A percentile compares a stretch with the other conserved stretches of the same genome.
These are phyloP conservation scores for Tubosaeta sp. DNA, from an alignment of 768 basidiomycete genomes.

Conservation along the genomic window DNA sequence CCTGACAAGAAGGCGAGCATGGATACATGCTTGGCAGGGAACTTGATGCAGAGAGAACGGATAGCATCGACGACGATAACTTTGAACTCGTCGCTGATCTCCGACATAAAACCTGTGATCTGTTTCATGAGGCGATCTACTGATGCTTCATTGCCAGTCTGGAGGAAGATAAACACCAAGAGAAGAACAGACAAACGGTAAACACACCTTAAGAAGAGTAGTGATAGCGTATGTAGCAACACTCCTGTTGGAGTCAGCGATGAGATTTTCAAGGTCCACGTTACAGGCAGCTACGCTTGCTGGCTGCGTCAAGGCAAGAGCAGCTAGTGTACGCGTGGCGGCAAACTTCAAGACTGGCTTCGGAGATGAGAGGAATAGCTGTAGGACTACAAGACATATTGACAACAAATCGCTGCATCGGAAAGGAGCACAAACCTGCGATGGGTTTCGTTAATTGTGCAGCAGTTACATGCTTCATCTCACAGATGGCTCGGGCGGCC, in stretches of 20 bases:
- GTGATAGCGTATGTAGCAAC: slow-evolving; percentile 99
- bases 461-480: slow-evolving; percentile 81
- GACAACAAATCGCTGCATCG: neutral
- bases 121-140: slow-evolving; percentile 99
- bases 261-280: slow-evolving; percentile 93
- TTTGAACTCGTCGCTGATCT: slow-evolving; percentile 99
- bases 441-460: slow-evolving; percentile 84
- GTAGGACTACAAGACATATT: slow-evolving; percentile 58
- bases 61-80: slow-evolving; percentile 99
- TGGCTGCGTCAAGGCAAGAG: slow-evolving; percentile 84
- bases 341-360: slow-evolving; percentile 96
- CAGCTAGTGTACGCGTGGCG: slow-evolving; percentile 90
- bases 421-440: slow-evolving; percentile 53
- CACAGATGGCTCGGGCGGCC: slow-evolving; percentile 95
- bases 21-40: slow-evolving; percentile 92
- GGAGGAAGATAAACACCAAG: slow-evolving; percentile 9
- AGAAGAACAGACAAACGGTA: neutral
- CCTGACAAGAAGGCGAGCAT: slow-evolving; percentile 98
- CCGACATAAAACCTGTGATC: slow-evolving; percentile 97
- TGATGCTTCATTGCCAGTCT: slow-evolving; percentile 99
- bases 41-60: slow-evolving; percentile 96
- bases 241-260: slow-evolving; percentile 91
- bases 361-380: slow-evolving; percentile 93
- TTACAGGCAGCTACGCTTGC: slow-evolving; percentile 87
- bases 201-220: slow-evolving; percentile 83